Conservation (phyloP, 495 filamentous ascomycete species). For the Recurvomyces mirabilis region DNA sequence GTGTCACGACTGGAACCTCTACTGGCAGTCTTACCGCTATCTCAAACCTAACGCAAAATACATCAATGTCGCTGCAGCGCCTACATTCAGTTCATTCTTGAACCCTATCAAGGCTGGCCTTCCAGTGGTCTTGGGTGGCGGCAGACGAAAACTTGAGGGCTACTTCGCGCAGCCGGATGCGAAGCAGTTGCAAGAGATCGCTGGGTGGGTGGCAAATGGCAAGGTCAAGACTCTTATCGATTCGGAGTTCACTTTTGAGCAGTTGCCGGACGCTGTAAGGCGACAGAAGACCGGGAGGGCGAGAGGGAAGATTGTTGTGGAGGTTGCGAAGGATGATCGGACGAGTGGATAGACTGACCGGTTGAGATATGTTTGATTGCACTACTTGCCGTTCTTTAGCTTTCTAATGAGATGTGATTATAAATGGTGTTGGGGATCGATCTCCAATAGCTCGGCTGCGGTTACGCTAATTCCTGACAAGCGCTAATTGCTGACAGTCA, state of each 20-base stretch:
- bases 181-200: constrained; percentile 45
- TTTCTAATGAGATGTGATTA: too few relatives aligned
- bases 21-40: constrained; percentile 46
- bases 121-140: constrained; percentile 54
- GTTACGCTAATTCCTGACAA: too few relatives aligned
- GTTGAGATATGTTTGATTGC: too few relatives aligned
- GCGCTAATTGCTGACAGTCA: too few relatives aligned
- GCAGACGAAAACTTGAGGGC: constrained; percentile 43
- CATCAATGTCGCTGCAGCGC: constrained; percentile 34
- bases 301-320: constrained; percentile 60
- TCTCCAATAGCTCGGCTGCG: too few relatives aligned
- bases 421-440: too few relatives aligned
- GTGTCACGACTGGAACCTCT: constrained; percentile 39
- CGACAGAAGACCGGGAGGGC: constrained; percentile 49
- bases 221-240: constrained; percentile 53
- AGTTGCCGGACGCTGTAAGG: constrained; percentile 52
- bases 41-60: constrained; percentile 41
- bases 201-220: constrained; percentile 47
- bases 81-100: constrained; percentile 4
- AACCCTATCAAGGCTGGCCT: constrained; percentile 29
- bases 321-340: constrained; percentile 30
- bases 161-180: constrained; percentile 32
- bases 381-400: too few relatives aligned
- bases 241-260: constrained; percentile 47
- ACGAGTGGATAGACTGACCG: neutral